Base-by-base conservation (phyloP, 306 rosid genomes). In the Acacia crassicarpa region DNA sequence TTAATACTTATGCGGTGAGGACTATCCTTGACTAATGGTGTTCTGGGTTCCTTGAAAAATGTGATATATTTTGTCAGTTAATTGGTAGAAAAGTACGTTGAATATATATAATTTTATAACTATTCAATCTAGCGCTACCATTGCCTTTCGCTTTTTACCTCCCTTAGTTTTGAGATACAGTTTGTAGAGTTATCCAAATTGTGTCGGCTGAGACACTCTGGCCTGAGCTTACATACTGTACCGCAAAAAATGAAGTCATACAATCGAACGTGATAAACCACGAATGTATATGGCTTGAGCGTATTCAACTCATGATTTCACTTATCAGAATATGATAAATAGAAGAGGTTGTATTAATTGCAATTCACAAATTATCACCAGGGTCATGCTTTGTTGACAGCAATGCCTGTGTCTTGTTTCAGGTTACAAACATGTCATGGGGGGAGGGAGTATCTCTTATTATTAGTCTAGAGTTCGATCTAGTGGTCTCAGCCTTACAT, bases 351-450 rank as follows among this genome's bases (percentile, higher is more conserved):
- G 40, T 35, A 35, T 35, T 35, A 35, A 35, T 35, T 35, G 40
- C 40, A 5, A 35, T 35, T 35, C 40, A 5, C 40, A 35, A 35
- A 35, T 35, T 35, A 35, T 35, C 40, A 35, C 40, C 40, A 35
- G 40, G 80, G 16, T 44, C 67, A 22, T 72, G 23, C 23, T 78
- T 63, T 62, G 65, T 43, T 82, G 78, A 72, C 33, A 2, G 25
- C 79, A 40, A 30, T 81, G 68, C 22, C 59, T 14, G 20, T 53
- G 67, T 79, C 61, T 83, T 71, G 73, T 84, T 83, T 81, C 87
- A 95, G 98, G 98, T 90, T 25, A 91, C 98, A 48, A 95, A 93
- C 82, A 91, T 95, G 67, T 98, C 98, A 62, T 95, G 98, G 97
- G 98, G 94, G 30, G 98, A 95, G 84, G 83, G 94, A 86, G 95